Conservation (phyloP, 1,139 yeast genomes). For the Saccharomyces uvarum region DNA sequence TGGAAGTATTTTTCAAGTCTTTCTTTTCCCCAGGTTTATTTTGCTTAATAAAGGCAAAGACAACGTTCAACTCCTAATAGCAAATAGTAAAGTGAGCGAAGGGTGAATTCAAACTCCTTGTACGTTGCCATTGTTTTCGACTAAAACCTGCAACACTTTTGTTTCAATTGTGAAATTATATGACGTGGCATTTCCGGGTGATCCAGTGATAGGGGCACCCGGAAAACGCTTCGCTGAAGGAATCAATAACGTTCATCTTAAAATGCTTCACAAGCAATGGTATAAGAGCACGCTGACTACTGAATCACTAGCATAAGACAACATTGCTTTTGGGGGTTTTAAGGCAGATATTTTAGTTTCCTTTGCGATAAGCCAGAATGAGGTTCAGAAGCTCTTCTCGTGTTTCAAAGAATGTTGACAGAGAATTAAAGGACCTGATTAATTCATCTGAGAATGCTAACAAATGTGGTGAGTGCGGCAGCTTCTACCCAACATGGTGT, state of each 20-base stretch:
- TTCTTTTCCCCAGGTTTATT: too few species aligned
- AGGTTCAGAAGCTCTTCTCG: conserved; percentile 3
- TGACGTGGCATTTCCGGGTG: not conserved
- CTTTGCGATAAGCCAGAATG: not conserved
- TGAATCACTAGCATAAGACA: not conserved
- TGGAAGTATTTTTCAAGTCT: too few species aligned
- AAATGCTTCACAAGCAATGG: not conserved
- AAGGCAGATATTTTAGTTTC: not conserved
- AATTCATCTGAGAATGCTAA: conserved; percentile 41
- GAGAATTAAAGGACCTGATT: conserved; percentile 34
- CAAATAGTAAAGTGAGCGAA: not conserved
- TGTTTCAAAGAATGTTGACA: conserved; percentile 5
- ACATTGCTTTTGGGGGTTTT: not conserved
- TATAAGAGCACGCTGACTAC: not conserved
- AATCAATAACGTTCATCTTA: not conserved
- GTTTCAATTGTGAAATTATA: not conserved
- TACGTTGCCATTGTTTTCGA: not conserved
- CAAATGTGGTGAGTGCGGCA: conserved; percentile 68
- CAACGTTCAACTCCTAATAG: not conserved
- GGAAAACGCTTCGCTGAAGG: not conserved
- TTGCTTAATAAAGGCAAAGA: too few species aligned
- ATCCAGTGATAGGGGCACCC: not conserved
- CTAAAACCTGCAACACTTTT: not conserved
- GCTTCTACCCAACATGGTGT: conserved; percentile 47
- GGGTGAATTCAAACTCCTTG: not conserved